phyloP scores from a whole-genome alignment of 768 basidiomycete genomes.

The Leccinellum albellum region DNA sequence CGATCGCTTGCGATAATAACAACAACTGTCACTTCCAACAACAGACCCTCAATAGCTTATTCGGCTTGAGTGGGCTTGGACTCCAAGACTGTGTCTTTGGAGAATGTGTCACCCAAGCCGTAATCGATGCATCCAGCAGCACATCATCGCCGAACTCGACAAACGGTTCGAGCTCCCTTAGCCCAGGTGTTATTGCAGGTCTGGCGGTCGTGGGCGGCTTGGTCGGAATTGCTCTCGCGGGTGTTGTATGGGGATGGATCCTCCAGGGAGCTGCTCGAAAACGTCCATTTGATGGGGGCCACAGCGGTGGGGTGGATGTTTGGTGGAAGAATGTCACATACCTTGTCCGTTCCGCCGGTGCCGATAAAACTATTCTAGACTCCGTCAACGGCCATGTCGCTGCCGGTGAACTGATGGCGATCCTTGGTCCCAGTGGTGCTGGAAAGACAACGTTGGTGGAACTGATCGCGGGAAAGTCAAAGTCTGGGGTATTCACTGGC shows the following conservation, averaged over 20 bases:
- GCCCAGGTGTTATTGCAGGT: constrained; percentile 86
- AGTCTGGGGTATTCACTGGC: constrained; percentile 68
- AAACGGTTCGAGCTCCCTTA: constrained; percentile 44
- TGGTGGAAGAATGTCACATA: constrained; percentile 72
- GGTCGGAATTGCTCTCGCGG: constrained; percentile 49
- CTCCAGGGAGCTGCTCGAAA: constrained; percentile 61
- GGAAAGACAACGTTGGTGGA: constrained; percentile 93
- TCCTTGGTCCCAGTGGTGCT: constrained; percentile 90
- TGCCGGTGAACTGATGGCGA: constrained; percentile 85
- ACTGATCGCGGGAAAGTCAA: constrained; percentile 79
- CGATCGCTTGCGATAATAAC: constrained; percentile 61
- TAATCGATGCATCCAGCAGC: constrained; percentile 57
- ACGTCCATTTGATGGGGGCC: constrained; percentile 35
- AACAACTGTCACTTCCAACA: constrained; percentile 79
- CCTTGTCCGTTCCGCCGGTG: constrained; percentile 40
- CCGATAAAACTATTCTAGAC: constrained; percentile 64
- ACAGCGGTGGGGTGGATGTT: constrained; percentile 55
- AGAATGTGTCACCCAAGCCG: constrained; percentile 81
- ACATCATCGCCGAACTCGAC: constrained; percentile 30
- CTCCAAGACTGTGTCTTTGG: constrained; percentile 78
- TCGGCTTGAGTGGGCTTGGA: constrained; percentile 69
- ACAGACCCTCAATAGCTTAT: constrained; percentile 56
- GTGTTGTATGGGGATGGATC: constrained; percentile 61
- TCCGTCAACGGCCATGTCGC: constrained; percentile 63
- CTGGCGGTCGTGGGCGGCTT: constrained; percentile 78